phyloP scores from a whole-genome alignment of 1,284 basidiomycete genomes.

The Ustilago esculenta region DNA sequence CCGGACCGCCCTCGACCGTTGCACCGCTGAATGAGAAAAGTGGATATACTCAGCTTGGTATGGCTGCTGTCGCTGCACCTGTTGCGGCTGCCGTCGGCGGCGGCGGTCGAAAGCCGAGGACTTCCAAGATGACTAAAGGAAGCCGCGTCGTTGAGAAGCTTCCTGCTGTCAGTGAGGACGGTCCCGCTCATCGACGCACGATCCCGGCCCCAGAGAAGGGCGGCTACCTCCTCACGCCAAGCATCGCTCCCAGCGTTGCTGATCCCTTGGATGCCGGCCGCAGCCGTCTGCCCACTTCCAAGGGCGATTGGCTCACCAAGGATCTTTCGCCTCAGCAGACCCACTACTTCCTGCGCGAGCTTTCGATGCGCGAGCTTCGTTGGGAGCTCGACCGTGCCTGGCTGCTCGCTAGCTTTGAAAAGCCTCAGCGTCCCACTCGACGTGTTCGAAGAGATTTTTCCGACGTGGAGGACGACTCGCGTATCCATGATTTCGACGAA shows the following conservation, averaged over 20 bases:
- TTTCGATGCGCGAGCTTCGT: slow-evolving; percentile 51
- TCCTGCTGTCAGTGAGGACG: slow-evolving; percentile 31
- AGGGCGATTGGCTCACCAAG: slow-evolving; percentile 53
- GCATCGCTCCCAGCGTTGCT: slow-evolving; percentile 47
- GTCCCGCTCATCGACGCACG: slow-evolving; percentile 15
- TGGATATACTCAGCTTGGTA: slow-evolving; percentile 23
- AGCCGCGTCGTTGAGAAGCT: slow-evolving; percentile 38
- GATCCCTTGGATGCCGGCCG: slow-evolving; percentile 40
- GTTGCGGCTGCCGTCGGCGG: slow-evolving; percentile 3
- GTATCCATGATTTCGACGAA: slow-evolving; percentile 56
- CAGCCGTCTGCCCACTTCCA: slow-evolving; percentile 3
- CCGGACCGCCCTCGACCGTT: slow-evolving; percentile 10
- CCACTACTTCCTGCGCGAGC: slow-evolving; percentile 60
- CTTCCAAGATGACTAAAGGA: slow-evolving; percentile 25
- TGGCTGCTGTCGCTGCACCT: slow-evolving; percentile 28
- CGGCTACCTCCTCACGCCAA: slow-evolving; percentile 45
- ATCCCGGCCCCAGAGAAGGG: slow-evolving; percentile 25
- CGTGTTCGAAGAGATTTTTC: slow-evolving; percentile 23
- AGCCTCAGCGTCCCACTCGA: slow-evolving; percentile 34
- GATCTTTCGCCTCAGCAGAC: slow-evolving; percentile 53
- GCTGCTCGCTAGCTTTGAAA: slow-evolving; percentile 53
- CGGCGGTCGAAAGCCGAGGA: slow-evolving; percentile 8
- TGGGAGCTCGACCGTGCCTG: slow-evolving; percentile 63
- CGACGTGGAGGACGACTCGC: slow-evolving; percentile 49
- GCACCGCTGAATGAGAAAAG: slow-evolving; percentile 25